Evolutionary conservation across 2,329 filamentous ascomycete genomes (phyloP), one percentile per base, ranked within the genome.

Genomic region (Colletotrichum sp.): DNA sequence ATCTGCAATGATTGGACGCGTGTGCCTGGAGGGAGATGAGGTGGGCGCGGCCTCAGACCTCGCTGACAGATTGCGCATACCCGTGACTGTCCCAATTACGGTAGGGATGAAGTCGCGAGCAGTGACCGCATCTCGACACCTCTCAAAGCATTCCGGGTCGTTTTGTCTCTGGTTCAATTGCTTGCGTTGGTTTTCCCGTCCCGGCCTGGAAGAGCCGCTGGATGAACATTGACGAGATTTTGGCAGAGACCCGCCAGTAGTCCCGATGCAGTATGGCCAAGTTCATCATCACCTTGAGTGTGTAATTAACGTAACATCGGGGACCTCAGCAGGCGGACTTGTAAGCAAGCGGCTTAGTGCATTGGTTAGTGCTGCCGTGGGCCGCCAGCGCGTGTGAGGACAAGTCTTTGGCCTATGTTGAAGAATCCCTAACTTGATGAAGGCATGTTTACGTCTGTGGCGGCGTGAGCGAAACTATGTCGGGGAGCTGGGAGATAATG

Each of bases 41-140:
- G 43, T 70, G 67, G 27, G 27, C 54, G 68, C 33, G 64, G 69
- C 61, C 71, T 73, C 54, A 66, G 71, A 71, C 71, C 58, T 62
- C 21, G 68, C 70, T 71, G 61, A 59, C 34, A 66, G 68, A 73
- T 62, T 62, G 29, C 61, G 68, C 67, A 71, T 65, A 29, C 62
- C 24, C 55, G 38, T 65, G 66, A 43, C 38, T 61, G 15, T n/a
- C 21, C 38, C 38, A 31, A 18, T 43, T 24, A 31, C 43, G 8
- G 57, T 61, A 55, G 69, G 31, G 21, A 68, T 43, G 33, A 33
- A 51, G 21, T 21, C 43, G 64, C 16, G 18, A 59, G 38, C 13
- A 38, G 36, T 51, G 38, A 36, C 24, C 34, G 8, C n/a, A 24
- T n/a, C 24, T 54, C 8, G 18, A 33, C 43, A 66, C n/a, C 6